Evolutionary conservation across 2,329 filamentous ascomycete genomes (phyloP), one percentile per base, ranked within the genome.

Genomic region (Moelleriella libera): DNA sequence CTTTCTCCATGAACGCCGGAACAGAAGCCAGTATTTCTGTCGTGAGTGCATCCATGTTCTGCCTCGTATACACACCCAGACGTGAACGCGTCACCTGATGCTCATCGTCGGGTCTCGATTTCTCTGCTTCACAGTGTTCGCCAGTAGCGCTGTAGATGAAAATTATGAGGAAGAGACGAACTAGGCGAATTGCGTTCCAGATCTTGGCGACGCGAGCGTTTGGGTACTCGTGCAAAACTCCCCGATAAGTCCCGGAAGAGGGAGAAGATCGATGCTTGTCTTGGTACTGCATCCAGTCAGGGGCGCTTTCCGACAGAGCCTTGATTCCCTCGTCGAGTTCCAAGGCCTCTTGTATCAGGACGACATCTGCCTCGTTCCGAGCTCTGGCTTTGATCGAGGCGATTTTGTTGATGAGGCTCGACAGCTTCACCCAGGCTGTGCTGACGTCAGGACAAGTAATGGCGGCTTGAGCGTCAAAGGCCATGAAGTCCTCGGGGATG

Each of bases 111-210:
- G 34, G 34, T 8, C 12, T 37, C 34, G 34, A 37, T 8, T 8
- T 8, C 3, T 9, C 8, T 8, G 5, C 8, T 37, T 5, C 4
- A 8, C 34, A 37, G 8, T 37, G 21, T 5, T 45, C 43, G 2
- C 49, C 40, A 37, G 43, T 43, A 9, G 50, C 46, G 4, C 44
- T 30, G 43, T 42, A 50, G 3, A 57, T 48, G 32, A 54, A 49
- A 7, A 51, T 49, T 32, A 55, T 51, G 8, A 59, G 50, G 9
- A 58, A 56, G n/a, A 55, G 48, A 5, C 57, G 54, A 7, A 58
- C 45, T 45, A 58, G 52, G 5, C 57, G 55, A 7, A 58, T 32
- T 0, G 57, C 52, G 41, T 55, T 59, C 57, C 55, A 58, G n/a
- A 55, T 45, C 31, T 57, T 57, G 8, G 53, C 50, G 9, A 53